Evolutionary conservation across 2,329 filamentous ascomycete species (phyloP).

Genomic region (Didymella arachidicola): DNA sequence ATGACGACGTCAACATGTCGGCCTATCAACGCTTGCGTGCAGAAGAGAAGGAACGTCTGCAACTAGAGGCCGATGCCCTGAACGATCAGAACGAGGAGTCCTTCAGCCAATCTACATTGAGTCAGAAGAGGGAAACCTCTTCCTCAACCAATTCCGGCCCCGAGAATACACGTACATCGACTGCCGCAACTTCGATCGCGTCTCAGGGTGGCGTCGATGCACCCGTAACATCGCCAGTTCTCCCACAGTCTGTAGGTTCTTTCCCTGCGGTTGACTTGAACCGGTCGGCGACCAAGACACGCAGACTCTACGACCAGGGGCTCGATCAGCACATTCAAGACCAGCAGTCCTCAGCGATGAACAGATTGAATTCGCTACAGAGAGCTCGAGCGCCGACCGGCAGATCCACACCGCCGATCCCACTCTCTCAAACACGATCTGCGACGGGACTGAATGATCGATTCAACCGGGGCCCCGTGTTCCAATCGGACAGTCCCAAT

Average conservation of each 20-base stretch:
- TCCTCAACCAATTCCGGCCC: slow-evolving; percentile 82
- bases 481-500: slow-evolving; percentile 58
- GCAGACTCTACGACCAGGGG: slow-evolving; percentile 83
- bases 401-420: slow-evolving; percentile 61
- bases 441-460: slow-evolving; percentile 58
- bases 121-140: slow-evolving; percentile 79
- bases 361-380: slow-evolving; percentile 80
- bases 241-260: slow-evolving; percentile 35
- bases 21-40: slow-evolving; percentile 80
- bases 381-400: slow-evolving; percentile 61
- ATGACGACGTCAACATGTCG: slow-evolving; percentile 83
- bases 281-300: slow-evolving; percentile 72
- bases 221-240: slow-evolving; percentile 42
- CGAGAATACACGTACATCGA: slow-evolving; percentile 74
- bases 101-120: slow-evolving; percentile 65
- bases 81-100: slow-evolving; percentile 54
- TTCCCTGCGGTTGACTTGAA: slow-evolving; percentile 58
- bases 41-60: slow-evolving; percentile 57
- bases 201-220: slow-evolving; percentile 66
- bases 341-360: slow-evolving; percentile 77
- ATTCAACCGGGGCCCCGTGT: slow-evolving; percentile 51
- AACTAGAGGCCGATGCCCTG: slow-evolving; percentile 43
- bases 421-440: slow-evolving; percentile 54
- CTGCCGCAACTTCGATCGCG: slow-evolving; percentile 86
- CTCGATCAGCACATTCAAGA: slow-evolving; percentile 81